Conservation (phyloP, 2,329 filamentous ascomycete genomes). For the Hymenoscyphus scutula region DNA sequence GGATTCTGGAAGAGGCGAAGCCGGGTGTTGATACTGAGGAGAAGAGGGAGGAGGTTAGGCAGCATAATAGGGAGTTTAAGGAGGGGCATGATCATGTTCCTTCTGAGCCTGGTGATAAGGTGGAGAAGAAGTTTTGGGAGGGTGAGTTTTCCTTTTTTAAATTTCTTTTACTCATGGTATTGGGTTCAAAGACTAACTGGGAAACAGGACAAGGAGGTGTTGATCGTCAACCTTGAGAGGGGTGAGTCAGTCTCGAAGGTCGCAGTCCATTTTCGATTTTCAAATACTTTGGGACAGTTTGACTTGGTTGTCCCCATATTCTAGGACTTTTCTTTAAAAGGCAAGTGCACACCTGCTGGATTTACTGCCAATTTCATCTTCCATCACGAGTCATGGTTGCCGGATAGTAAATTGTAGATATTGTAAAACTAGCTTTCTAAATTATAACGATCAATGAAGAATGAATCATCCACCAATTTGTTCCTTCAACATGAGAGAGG, state of each 20-base stretch:
- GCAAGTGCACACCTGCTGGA: too few relatives aligned
- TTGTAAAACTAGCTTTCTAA: not conserved
- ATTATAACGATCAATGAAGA: not conserved
- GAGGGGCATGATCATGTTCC: conserved; percentile 41
- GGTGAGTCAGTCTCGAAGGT: too few relatives aligned
- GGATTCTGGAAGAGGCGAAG: conserved; percentile 17
- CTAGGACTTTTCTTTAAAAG: too few relatives aligned
- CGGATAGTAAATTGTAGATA: too few relatives aligned
- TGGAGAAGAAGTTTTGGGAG: conserved; percentile 55
- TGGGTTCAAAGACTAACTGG: too few relatives aligned
- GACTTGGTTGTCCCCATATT: too few relatives aligned
- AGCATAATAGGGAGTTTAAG: conserved; percentile 56
- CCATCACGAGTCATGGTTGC: too few relatives aligned
- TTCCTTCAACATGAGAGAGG: conserved; percentile 22
- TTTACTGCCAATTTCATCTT: too few relatives aligned
- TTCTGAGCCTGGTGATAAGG: conserved; percentile 37
- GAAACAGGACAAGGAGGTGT: not conserved
- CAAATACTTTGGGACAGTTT: too few relatives aligned
- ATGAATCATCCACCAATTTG: not conserved
- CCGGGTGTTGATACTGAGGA: conserved; percentile 39
- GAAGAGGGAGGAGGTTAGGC: conserved; percentile 54
- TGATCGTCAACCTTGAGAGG: not conserved
- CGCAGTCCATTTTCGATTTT: too few relatives aligned
- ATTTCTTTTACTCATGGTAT: too few relatives aligned
- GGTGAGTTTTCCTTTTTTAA: too few relatives aligned